A percentile compares a stretch with the other conserved stretches of the same genome.
These are phyloP conservation scores for Phlyctochytrium planicorne DNA, from an alignment of 192 early-diverging fungal species.

Conservation along the genomic window DNA sequence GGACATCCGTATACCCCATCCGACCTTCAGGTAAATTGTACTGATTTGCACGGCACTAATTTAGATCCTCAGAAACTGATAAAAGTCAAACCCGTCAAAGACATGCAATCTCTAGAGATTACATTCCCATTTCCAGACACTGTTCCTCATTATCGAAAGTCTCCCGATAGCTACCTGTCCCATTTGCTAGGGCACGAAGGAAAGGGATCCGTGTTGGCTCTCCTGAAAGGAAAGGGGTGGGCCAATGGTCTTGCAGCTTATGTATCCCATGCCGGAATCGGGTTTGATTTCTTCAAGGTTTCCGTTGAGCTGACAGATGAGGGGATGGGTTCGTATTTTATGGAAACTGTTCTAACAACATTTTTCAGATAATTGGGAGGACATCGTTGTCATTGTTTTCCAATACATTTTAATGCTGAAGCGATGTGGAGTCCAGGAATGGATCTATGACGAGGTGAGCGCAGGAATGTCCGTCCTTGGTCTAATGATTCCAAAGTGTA, in stretches of 20 bases:
- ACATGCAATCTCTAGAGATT: slow-evolving; percentile 72
- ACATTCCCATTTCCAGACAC: slow-evolving; percentile 86
- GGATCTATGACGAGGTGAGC: slow-evolving; percentile 80
- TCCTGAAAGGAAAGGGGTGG: slow-evolving; percentile 86
- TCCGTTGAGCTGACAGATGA: slow-evolving; percentile 79
- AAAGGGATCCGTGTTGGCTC: slow-evolving; percentile 78
- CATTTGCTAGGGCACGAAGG: slow-evolving; percentile 93
- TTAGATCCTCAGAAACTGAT: slow-evolving; percentile 53
- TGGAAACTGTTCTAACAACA: background rate
- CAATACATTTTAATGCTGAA: slow-evolving; percentile 84
- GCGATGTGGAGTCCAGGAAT: slow-evolving; percentile 61
- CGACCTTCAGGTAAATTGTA: slow-evolving; percentile 60
- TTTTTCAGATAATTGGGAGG: slow-evolving; percentile 60
- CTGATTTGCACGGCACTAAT: background rate
- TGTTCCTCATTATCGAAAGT: slow-evolving; percentile 42
- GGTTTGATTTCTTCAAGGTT: slow-evolving; percentile 83
- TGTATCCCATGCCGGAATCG: slow-evolving; percentile 56
- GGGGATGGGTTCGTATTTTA: slow-evolving; percentile 54
- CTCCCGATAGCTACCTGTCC: slow-evolving; percentile 77
- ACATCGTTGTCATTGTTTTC: slow-evolving; percentile 78
- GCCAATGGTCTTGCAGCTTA: slow-evolving; percentile 72
- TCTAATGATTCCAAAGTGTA: slow-evolving; percentile 20
- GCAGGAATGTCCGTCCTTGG: too few species aligned
- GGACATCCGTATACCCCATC: slow-evolving; percentile 71
- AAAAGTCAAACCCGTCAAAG: slow-evolving; percentile 60